phyloP scores from a whole-genome alignment of 148 eudicot species.

The Amaranthus hypochondriacus region DNA sequence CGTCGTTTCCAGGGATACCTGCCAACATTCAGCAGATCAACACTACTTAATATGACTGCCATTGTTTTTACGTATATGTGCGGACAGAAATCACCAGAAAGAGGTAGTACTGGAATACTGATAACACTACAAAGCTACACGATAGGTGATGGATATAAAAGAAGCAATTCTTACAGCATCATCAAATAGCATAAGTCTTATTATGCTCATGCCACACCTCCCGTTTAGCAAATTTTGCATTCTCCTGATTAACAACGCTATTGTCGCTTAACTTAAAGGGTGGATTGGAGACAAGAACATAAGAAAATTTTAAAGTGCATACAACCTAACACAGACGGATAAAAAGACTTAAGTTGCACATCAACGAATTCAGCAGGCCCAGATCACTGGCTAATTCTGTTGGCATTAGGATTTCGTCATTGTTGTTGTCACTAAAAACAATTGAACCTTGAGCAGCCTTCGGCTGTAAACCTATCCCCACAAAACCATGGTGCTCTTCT shows the following conservation, averaged over 20 bases:
- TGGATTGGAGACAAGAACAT: background rate
- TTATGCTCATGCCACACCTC: background rate
- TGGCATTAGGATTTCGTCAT: too few relatives aligned
- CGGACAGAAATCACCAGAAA: too few relatives aligned
- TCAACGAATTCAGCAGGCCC: background rate
- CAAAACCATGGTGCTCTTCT: too few relatives aligned
- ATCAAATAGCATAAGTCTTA: background rate
- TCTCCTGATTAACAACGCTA: background rate
- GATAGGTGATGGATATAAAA: background rate
- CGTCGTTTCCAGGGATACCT: slow-evolving; percentile 43
- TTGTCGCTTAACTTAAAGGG: background rate
- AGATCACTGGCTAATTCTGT: too few relatives aligned
- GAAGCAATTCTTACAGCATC: background rate
- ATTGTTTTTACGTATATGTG: background rate
- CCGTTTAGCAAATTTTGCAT: background rate
- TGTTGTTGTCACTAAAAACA: too few relatives aligned
- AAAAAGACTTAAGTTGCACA: background rate
- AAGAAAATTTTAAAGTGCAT: background rate
- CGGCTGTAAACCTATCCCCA: too few relatives aligned
- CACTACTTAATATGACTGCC: background rate
- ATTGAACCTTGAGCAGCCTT: too few relatives aligned
- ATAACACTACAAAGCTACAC: background rate
- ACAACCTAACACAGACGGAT: background rate
- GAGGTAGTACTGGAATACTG: background rate
- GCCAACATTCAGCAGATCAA: slow-evolving; percentile 9